Evolutionary conservation across 805 yeast genomes (phyloP).

Genomic region (Yarrowia sp.): DNA sequence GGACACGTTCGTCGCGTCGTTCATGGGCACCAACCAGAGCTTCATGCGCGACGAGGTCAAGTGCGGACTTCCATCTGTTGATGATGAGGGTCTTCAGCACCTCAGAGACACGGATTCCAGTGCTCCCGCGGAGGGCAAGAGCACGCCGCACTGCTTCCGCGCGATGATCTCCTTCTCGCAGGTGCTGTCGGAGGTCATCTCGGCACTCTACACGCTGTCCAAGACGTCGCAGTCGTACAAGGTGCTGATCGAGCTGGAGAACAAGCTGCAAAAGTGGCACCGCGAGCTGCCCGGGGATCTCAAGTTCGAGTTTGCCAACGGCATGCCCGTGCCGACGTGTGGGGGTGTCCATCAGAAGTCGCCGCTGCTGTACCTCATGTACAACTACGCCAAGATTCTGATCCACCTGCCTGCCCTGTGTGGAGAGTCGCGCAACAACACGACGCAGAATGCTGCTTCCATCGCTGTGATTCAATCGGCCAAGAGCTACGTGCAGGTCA

Average conservation of each 20-base stretch:
- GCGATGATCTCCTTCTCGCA: conserved; percentile 48
- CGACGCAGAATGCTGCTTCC: conserved; percentile 35
- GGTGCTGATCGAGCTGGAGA: conserved; percentile 46
- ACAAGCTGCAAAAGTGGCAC: conserved; percentile 76
- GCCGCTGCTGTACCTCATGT: conserved; percentile 52
- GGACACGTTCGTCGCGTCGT: conserved; percentile 71
- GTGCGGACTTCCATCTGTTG: conserved; percentile 65
- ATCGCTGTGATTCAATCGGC: conserved; percentile 40
- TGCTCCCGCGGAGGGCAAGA: conserved; percentile 22
- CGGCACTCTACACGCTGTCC: conserved; percentile 43
- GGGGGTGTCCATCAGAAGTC: conserved; percentile 37
- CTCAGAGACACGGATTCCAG: conserved; percentile 3
- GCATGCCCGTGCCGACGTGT: conserved; percentile 34
- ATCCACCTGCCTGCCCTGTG: conserved; percentile 55
- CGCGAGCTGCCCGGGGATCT: conserved; percentile 61
- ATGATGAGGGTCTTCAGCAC: conserved; percentile 35
- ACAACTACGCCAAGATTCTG: conserved; percentile 60
- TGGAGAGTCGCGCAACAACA: conserved; percentile 15
- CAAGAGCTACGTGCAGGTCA: conserved; percentile 36
- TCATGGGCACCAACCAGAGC: conserved; percentile 78
- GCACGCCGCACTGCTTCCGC: conserved; percentile 28
- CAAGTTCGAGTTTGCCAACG: conserved; percentile 52
- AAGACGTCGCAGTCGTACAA: conserved; percentile 32
- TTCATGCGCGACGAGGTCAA: conserved; percentile 79
- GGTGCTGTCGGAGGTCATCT: conserved; percentile 70